Percentiles rank a stretch among this genome's conserved stretches.
These are phyloP conservation scores for Phytophthora fragariaefolia DNA, from an alignment of 352 stramenopile genomes.

Conservation along the genomic window DNA sequence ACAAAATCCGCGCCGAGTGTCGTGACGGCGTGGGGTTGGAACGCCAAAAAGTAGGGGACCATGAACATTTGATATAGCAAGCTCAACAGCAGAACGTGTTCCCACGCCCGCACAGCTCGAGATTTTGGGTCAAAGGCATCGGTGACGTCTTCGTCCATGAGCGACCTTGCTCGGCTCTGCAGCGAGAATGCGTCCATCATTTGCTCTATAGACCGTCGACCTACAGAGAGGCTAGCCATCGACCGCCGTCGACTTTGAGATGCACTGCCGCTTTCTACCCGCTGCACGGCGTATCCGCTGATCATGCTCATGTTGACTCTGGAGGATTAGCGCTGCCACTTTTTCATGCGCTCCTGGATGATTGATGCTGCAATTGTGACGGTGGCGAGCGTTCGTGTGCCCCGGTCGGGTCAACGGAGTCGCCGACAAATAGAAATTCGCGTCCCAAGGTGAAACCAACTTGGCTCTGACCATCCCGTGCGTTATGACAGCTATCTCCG, in stretches of 20 bases:
- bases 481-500: conserved; percentile 1
- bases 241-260: conserved; percentile 20
- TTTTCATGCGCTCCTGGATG: background rate
- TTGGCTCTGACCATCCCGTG: too few relatives aligned
- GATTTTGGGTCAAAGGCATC: conserved; percentile 63
- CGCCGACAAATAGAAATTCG: conserved; percentile 1
- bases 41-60: conserved; percentile 62
- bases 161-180: conserved; percentile 16
- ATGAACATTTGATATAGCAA: conserved; percentile 65
- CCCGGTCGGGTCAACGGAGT: background rate
- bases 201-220: conserved; percentile 24
- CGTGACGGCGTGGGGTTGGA: conserved; percentile 30
- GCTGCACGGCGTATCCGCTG: conserved; percentile 27
- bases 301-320: conserved; percentile 40
- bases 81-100: conserved; percentile 58
- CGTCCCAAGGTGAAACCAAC: background rate
- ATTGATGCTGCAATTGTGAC: background rate
- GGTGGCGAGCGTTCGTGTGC: background rate
- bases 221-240: conserved; percentile 21
- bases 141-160: conserved; percentile 38
- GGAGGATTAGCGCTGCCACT: background rate
- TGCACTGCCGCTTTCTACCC: conserved; percentile 10
- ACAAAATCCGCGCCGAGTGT: conserved; percentile 31
- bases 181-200: conserved; percentile 22
- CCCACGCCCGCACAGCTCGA: conserved; percentile 51